These are phyloP conservation scores for Cladosporium austrohemisphaericum DNA, from an alignment of 2,329 filamentous ascomycete species.

Conservation along the genomic window DNA sequence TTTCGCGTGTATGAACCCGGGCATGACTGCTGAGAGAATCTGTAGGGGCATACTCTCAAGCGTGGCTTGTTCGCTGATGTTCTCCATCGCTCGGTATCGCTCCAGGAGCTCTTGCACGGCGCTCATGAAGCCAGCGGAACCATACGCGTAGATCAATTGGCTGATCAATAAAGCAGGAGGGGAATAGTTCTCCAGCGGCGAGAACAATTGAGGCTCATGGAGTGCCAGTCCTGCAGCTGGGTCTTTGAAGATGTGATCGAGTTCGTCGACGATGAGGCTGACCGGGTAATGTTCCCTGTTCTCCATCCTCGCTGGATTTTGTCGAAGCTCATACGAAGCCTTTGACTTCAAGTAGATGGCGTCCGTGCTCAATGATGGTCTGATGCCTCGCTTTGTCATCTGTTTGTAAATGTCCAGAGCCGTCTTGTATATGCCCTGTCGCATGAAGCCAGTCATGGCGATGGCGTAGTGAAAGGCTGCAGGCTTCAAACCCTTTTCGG, in stretches of 20 bases:
- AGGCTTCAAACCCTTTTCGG: constrained; percentile 40
- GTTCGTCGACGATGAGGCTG: constrained; percentile 35
- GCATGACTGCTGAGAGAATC: constrained; percentile 66
- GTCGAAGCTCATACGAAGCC: constrained; percentile 38
- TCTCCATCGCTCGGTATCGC: constrained; percentile 41
- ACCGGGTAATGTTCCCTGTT: constrained; percentile 23
- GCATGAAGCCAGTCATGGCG: constrained; percentile 49
- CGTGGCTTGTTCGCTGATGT: not conserved
- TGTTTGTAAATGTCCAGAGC: constrained; percentile 48
- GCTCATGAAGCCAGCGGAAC: constrained; percentile 37
- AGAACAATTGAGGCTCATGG: constrained; percentile 37
- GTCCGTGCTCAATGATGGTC: constrained; percentile 42
- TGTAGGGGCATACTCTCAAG: constrained; percentile 44
- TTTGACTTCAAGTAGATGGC: constrained; percentile 39
- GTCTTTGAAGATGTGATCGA: constrained; percentile 19
- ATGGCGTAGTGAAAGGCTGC: constrained; percentile 53
- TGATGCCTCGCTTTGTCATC: constrained; percentile 41
- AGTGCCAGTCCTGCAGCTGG: constrained; percentile 41
- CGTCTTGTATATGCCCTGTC: constrained; percentile 41
- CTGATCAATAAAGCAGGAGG: constrained; percentile 48
- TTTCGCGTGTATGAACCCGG: constrained; percentile 55
- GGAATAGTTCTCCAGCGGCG: not conserved
- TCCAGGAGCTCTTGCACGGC: constrained; percentile 51
- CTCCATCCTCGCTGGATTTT: constrained; percentile 20
- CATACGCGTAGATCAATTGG: constrained; percentile 55